phyloP scores from a whole-genome alignment of 768 basidiomycete species.

The Leucosporidium yakuticum region DNA sequence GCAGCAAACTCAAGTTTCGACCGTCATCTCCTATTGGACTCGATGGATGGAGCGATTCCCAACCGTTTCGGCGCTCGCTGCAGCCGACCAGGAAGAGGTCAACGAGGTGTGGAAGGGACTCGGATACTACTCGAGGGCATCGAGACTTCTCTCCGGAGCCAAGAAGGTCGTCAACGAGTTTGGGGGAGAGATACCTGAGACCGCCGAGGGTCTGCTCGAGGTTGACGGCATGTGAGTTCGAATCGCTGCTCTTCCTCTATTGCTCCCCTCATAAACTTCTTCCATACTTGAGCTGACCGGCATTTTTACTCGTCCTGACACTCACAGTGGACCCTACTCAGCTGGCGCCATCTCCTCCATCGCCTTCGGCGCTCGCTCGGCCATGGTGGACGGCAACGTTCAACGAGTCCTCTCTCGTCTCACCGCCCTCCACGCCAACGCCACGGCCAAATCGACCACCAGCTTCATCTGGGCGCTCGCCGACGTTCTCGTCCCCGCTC shows the following conservation, averaged over 20 bases:
- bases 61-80: constrained; percentile 45
- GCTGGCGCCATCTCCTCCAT: constrained; percentile 58
- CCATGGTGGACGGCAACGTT: constrained; percentile 60
- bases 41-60: constrained; percentile 47
- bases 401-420: constrained; percentile 43
- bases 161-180: constrained; percentile 65
- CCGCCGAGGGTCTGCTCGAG: constrained; percentile 73
- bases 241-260: background rate
- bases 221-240: constrained; percentile 69
- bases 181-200: constrained; percentile 67
- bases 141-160: constrained; percentile 74
- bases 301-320: background rate
- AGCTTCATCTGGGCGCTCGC: constrained; percentile 80
- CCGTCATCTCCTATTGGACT: constrained; percentile 85
- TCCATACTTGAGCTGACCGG: background rate
- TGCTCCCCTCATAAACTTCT: background rate
- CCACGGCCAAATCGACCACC: constrained; percentile 69
- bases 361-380: constrained; percentile 73
- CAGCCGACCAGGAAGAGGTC: constrained; percentile 70
- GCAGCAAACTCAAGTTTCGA: constrained; percentile 88
- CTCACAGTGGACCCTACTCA: constrained; percentile 33
- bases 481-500: constrained; percentile 56
- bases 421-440: constrained; percentile 71
- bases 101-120: constrained; percentile 77
- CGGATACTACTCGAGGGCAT: constrained; percentile 41